Base-by-base conservation (phyloP, 2,329 filamentous ascomycete genomes). In the Rhytidhysteron rufulum region DNA sequence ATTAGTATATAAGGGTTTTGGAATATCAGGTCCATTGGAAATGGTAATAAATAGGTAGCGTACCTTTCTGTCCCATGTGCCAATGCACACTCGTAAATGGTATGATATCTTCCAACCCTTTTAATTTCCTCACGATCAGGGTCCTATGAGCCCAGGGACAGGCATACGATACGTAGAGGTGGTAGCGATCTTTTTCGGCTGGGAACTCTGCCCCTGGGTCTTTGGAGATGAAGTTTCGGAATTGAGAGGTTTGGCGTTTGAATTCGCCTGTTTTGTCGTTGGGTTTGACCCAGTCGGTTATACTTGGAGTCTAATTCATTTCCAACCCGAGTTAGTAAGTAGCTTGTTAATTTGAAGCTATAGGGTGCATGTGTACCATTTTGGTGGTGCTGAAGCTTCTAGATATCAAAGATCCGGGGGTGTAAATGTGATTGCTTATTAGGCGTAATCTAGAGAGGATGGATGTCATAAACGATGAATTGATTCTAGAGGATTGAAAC, bases 71-170 rank as follows among this genome's bases (percentile, higher is more conserved):
- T 45, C 54, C 81, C 71, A 97, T 81, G 56, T 95, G 84, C 91
- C 90, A 97, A 68, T 96, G 90, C 39, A 96, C 90, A n/a, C 80
- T 81, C 0, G 88, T 93, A 44, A 80, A 75, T 5, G 79, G 72
- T 51, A 98, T 83, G 50, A 93, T 77, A 41, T 94, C 84, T 55
- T 97, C 86, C 1, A 98, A 76, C 0, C 91, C 93, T 72, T 97
- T 98, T 57, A 98, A 77, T 63, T 88, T 85, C 43, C 91, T 79
- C 2, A 86, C 85, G 52, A 97, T 95, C 50, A 97, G 74, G 0
- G 88, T 85, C 31, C 93, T 83, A 59, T 88, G 88, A 4, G 91
- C 83, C 90, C 90, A 96, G 4, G 90, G 90, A 67, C 90, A 96
- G 5, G 90, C 90, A 67, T 95, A 95, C 57, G 85, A 91, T 51